These are phyloP conservation scores for Thraustochytrium sp. DNA, from an alignment of 352 stramenopile species.

Conservation along the genomic window DNA sequence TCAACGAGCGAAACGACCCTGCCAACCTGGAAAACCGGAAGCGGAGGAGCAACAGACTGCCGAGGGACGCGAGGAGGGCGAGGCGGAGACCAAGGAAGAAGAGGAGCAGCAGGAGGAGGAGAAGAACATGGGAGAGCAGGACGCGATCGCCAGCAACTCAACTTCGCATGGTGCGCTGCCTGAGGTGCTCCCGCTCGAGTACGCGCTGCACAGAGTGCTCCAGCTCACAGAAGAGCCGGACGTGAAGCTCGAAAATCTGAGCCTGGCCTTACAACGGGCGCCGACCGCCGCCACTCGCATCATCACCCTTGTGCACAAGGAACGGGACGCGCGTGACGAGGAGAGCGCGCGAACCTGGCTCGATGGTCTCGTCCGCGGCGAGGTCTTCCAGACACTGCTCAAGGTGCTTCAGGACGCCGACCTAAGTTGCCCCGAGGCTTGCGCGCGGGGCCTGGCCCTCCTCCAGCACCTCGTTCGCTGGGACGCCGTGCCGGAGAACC, in stretches of 20 bases:
- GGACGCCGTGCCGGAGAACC: neutral
- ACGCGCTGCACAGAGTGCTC: neutral
- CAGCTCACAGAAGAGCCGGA: neutral
- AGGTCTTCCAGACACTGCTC: neutral
- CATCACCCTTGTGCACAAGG: neutral
- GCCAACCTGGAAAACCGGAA: too few species aligned
- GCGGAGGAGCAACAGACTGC: too few species aligned
- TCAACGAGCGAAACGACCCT: neutral
- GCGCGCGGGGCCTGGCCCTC: neutral
- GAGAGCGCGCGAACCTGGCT: neutral
- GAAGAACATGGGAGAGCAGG: neutral
- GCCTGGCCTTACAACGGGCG: neutral
- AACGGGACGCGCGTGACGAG: neutral
- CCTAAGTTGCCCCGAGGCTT: neutral
- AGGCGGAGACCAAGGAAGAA: neutral
- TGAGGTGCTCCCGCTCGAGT: neutral
- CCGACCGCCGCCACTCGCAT: neutral
- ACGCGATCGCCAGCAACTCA: too few species aligned
- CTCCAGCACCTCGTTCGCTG: neutral
- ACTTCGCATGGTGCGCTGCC: too few species aligned
- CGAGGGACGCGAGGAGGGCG: neutral
- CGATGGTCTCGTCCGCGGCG: neutral
- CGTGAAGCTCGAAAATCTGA: neutral
- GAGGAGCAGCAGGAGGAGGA: neutral
- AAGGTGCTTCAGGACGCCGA: neutral